Evolutionary conservation across 345 rosid species (phyloP).

Genomic region (Gynandropsis gynandra): DNA sequence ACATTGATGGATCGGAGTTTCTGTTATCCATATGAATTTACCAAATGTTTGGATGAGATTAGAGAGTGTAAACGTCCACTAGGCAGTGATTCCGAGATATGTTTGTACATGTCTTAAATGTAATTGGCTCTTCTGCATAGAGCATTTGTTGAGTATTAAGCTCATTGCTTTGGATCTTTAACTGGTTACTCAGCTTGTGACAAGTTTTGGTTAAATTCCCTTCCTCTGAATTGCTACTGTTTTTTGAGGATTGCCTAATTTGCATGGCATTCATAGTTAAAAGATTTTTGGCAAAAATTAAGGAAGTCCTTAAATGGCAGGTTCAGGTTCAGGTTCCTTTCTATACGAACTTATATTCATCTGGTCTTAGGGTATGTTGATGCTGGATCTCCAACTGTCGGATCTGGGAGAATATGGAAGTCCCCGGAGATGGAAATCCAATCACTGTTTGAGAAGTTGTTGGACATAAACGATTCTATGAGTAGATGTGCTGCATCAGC

Average conservation of each 20-base stretch:
- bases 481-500: slow-evolving; percentile 95
- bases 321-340: slow-evolving; percentile 5
- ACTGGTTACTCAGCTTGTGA: too few relatives aligned
- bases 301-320: not conserved
- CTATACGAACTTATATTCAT: slow-evolving; percentile 15
- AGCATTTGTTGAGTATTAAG: not conserved
- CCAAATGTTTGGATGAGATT: not conserved
- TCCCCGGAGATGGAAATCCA: slow-evolving; percentile 98
- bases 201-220: too few relatives aligned
- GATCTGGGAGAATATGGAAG: slow-evolving; percentile 81
- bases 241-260: too few relatives aligned
- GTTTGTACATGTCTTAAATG: not conserved
- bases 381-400: slow-evolving; percentile 68
- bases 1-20: not conserved
- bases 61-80: not conserved
- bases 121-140: not conserved
- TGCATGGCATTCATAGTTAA: too few relatives aligned
- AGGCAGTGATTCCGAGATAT: not conserved
- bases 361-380: slow-evolving; percentile 64
- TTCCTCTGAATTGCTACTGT: too few relatives aligned
- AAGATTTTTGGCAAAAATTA: too few relatives aligned
- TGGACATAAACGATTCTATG: slow-evolving; percentile 87
- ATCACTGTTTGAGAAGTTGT: slow-evolving; percentile 75
- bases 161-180: too few relatives aligned
- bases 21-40: not conserved